Evolutionary conservation across 192 early-diverging fungal genomes (phyloP).

Genomic region (Entophlyctis luteolus): DNA sequence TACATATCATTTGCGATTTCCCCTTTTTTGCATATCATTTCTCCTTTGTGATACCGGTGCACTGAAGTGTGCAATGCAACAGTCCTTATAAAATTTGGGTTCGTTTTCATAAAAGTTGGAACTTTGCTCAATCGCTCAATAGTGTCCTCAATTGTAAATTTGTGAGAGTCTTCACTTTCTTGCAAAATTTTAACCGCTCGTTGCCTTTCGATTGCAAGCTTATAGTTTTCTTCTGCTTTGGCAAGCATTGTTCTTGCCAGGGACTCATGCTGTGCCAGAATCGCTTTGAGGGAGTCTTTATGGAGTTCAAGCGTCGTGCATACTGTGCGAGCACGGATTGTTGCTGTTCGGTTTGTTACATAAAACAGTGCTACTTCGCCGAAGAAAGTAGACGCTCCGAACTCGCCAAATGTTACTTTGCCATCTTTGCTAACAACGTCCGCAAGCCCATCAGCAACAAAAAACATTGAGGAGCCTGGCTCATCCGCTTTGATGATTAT

Average conservation of each 20-base stretch:
- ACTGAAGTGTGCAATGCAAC: conserved; percentile 44
- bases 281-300: conserved; percentile 41
- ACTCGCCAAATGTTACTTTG: conserved; percentile 41
- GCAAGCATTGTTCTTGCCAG: conserved; percentile 34
- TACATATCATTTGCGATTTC: conserved; percentile 49
- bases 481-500: conserved; percentile 45
- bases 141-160: conserved; percentile 45
- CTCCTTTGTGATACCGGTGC: conserved; percentile 22
- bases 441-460: conserved; percentile 50
- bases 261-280: conserved; percentile 35
- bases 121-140: conserved; percentile 38
- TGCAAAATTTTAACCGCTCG: conserved; percentile 31
- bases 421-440: conserved; percentile 53
- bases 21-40: conserved; percentile 47
- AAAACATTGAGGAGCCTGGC: conserved; percentile 48
- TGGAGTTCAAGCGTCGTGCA: conserved; percentile 49
- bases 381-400: conserved; percentile 42
- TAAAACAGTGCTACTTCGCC: conserved; percentile 57
- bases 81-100: conserved; percentile 38
- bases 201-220: conserved; percentile 41
- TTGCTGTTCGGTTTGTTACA: conserved; percentile 51
- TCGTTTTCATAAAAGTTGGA: conserved; percentile 43
- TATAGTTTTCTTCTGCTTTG: conserved; percentile 47
- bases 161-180: conserved; percentile 7
- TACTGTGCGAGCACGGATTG: conserved; percentile 36